A percentile compares a stretch with the other conserved stretches of the same genome.
Conservation (phyloP, 441 rosid genomes). For the Populus hybrid region DNA sequence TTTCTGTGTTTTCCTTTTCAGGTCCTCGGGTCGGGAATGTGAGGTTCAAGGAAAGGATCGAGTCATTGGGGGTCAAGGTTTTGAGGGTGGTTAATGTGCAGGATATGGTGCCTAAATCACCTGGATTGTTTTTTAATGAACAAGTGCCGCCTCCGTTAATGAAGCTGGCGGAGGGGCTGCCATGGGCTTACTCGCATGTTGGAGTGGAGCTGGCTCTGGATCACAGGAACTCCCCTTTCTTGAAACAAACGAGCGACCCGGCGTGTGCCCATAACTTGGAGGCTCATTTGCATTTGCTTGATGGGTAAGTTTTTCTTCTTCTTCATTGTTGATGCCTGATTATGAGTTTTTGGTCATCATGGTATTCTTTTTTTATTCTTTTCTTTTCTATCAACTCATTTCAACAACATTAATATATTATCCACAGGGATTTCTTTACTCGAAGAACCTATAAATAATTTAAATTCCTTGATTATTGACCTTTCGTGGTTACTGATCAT, state of each 20-base stretch:
- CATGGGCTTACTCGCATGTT: conserved; percentile 84
- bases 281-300: conserved; percentile 74
- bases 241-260: conserved; percentile 50
- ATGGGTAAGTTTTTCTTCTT: conserved; percentile 50
- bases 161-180: conserved; percentile 54
- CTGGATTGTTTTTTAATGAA: conserved; percentile 71
- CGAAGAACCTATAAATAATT: no score
- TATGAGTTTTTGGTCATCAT: neutral
- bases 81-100: conserved; percentile 68
- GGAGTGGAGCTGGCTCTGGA: conserved; percentile 71
- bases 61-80: conserved; percentile 57
- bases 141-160: conserved; percentile 34
- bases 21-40: conserved; percentile 79
- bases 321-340: neutral
- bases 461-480: no score
- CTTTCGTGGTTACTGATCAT: no score
- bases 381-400: neutral
- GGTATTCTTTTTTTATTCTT: neutral
- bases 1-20: conserved; percentile 62
- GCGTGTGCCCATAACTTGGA: conserved; percentile 70
- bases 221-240: conserved; percentile 66
- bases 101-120: conserved; percentile 63
- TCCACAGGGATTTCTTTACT: no score
- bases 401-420: neutral
- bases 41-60: conserved; percentile 46